phyloP scores from a whole-genome alignment of 257 asterid species.

The Gynochthodes officinalis region DNA sequence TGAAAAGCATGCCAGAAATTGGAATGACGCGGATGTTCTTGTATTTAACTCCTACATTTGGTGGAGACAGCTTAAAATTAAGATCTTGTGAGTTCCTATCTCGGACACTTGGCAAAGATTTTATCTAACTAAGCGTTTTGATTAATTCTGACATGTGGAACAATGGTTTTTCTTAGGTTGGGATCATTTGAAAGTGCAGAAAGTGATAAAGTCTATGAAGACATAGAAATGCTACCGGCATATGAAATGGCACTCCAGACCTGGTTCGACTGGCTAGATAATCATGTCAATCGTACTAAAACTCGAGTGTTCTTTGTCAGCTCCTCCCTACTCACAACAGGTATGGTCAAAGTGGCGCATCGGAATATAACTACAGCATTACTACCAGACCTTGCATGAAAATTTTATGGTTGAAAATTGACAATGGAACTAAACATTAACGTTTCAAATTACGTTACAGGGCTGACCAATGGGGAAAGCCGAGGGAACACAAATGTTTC shows the following conservation, averaged over 20 bases:
- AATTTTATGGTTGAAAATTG: no score
- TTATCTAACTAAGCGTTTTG: no score
- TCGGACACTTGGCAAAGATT: no score
- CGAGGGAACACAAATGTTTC: slow-evolving; percentile 35
- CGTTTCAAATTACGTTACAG: slow-evolving; percentile 28
- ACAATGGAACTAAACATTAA: no score
- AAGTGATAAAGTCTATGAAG: slow-evolving; percentile 31
- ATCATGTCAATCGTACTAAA: slow-evolving; percentile 47
- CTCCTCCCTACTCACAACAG: slow-evolving; percentile 48
- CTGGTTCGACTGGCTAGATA: slow-evolving; percentile 63
- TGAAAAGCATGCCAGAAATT: slow-evolving; percentile 52
- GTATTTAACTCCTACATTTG: slow-evolving; percentile 50
- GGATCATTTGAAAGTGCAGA: slow-evolving; percentile 49
- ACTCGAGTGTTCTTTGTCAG: slow-evolving; percentile 56
- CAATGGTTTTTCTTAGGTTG: slow-evolving; percentile 31
- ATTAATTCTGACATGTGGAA: background rate
- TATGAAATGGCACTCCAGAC: slow-evolving; percentile 55
- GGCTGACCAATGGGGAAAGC: slow-evolving; percentile 37
- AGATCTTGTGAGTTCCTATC: slow-evolving; percentile 49
- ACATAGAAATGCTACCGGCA: slow-evolving; percentile 36
- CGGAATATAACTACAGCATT: no score
- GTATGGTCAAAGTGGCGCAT: slow-evolving; percentile 27
- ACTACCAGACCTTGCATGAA: no score
- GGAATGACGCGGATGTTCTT: slow-evolving; percentile 64
- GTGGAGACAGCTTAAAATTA: slow-evolving; percentile 44